Conservation (phyloP, 805 yeast genomes). For the Pichia deserticola region DNA sequence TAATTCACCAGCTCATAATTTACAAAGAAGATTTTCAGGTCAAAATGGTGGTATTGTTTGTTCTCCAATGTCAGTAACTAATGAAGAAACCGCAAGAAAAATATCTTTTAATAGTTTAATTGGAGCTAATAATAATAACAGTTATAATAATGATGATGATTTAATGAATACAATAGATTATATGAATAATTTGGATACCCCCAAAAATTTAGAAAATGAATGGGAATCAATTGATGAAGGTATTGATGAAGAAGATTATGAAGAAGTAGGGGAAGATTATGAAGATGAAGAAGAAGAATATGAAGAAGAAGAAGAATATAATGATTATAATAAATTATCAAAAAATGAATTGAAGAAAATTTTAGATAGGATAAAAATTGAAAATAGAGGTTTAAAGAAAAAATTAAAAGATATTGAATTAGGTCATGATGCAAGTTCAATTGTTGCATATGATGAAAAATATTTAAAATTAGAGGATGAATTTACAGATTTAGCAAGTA, state of each 20-base stretch:
- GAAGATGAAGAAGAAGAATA: constrained; percentile 7
- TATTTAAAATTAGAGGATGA: constrained; percentile 7
- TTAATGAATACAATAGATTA: not conserved
- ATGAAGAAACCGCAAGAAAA: constrained; percentile 11
- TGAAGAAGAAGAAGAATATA: not conserved
- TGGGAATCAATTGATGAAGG: constrained; percentile 14
- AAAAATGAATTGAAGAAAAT: not conserved
- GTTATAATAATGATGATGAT: not conserved
- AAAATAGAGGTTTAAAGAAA: constrained; percentile 11
- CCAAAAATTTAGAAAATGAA: constrained; percentile 1
- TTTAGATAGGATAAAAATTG: constrained; percentile 11
- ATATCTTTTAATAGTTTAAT: constrained; percentile 19
- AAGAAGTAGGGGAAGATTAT: not conserved
- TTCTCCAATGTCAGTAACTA: constrained; percentile 16
- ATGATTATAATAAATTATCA: not conserved
- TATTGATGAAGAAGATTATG: constrained; percentile 1
- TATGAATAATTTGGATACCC: not conserved
- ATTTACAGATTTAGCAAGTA: constrained; percentile 6
- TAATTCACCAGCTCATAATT: not conserved
- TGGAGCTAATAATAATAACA: constrained; percentile 1
- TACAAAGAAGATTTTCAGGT: constrained; percentile 8
- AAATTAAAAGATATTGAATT: constrained; percentile 14
- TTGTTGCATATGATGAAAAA: constrained; percentile 11
- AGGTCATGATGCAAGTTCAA: constrained; percentile 10
- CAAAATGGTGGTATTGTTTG: constrained; percentile 14